Base-by-base conservation (phyloP, 2,329 filamentous ascomycete genomes). In the Aspergillus awamori region DNA sequence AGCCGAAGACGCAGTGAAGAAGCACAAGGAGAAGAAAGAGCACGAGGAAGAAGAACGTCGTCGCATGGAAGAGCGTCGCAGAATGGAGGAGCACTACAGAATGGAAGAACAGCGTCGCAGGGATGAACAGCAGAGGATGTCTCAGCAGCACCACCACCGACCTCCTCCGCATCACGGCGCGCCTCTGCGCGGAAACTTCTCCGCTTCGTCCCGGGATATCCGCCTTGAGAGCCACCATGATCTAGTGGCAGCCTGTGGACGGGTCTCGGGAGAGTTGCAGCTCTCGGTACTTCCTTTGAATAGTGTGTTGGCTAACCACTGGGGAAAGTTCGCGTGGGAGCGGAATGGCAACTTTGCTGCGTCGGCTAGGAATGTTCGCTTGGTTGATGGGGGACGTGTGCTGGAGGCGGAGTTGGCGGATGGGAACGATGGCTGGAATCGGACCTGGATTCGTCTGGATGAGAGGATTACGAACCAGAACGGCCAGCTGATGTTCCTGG, bases 1-100 rank as follows among this genome's bases (percentile, higher is more conserved):
- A 52, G 73, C 77, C 8, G 78, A 82, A 66, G 79, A 82, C 59
- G 75, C 75, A 11, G 64, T 76, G 57, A 79, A 79, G 70, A 77
- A 80, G 66, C 70, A 78, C 62, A 74, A 73, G 59, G 72, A 77
- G 8, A 58, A 60, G 53, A 64, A 64, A 28, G 41, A 61, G 2
- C 43, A 57, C 13, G 45, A 64, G 10, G 56, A 64, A 20, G 57
- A 59, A n/a, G 52, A 56, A 11, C 53, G 60, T 43, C 58, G 61
- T 30, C 55, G 57, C 49, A 38, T 39, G 17, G 59, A 62, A 26
- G 54, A 48, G 8, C 22, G 64, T 30, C 62, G 47, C n/a, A 54
- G 48, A 6, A 55, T 43, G 28, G 39, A 55, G 26, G 36, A 30
- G 7, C 26, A 30, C 8, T 36, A 52, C 17, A 2, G 26, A 15